These are phyloP conservation scores for Aureobasidium sp. DNA, from an alignment of 2,329 filamentous ascomycete genomes.

Conservation along the genomic window DNA sequence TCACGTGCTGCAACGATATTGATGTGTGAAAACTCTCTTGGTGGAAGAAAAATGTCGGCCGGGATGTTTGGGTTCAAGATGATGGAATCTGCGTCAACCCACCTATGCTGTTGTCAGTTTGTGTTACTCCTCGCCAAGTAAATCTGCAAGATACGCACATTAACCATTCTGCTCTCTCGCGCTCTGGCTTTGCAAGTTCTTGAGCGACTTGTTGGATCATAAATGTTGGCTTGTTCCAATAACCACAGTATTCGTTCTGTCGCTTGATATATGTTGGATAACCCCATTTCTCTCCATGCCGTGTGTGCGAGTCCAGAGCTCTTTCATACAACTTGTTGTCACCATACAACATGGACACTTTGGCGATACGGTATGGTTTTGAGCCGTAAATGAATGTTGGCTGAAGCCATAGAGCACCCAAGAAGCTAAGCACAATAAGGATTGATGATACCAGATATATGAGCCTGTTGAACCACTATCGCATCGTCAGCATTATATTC, in stretches of 20 bases:
- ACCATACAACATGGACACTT: slow-evolving; percentile 13
- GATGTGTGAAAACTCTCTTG: slow-evolving; percentile 19
- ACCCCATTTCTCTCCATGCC: slow-evolving; percentile 28
- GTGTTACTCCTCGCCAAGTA: background rate
- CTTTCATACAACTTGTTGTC: slow-evolving; percentile 26
- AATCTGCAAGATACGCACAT: slow-evolving; percentile 18
- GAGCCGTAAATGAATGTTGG: background rate
- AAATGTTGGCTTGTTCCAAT: slow-evolving; percentile 31
- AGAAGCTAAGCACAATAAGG: background rate
- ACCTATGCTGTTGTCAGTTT: background rate
- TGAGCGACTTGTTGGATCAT: slow-evolving; percentile 22
- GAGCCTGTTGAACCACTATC: background rate
- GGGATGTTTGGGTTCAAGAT: slow-evolving; percentile 23
- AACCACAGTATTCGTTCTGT: slow-evolving; percentile 23
- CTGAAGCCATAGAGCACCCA: background rate
- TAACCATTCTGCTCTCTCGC: slow-evolving; percentile 25
- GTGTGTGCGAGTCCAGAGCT: slow-evolving; percentile 28
- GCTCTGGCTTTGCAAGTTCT: slow-evolving; percentile 25
- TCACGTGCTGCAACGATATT: slow-evolving; percentile 21
- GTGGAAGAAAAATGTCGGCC: slow-evolving; percentile 25
- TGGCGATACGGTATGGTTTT: slow-evolving; percentile 5
- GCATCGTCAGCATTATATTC: background rate
- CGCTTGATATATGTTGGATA: slow-evolving; percentile 27
- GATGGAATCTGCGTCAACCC: slow-evolving; percentile 20
- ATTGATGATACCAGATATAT: background rate